Base-by-base conservation (phyloP, 1,139 yeast genomes). In the Candida mesenterica region DNA sequence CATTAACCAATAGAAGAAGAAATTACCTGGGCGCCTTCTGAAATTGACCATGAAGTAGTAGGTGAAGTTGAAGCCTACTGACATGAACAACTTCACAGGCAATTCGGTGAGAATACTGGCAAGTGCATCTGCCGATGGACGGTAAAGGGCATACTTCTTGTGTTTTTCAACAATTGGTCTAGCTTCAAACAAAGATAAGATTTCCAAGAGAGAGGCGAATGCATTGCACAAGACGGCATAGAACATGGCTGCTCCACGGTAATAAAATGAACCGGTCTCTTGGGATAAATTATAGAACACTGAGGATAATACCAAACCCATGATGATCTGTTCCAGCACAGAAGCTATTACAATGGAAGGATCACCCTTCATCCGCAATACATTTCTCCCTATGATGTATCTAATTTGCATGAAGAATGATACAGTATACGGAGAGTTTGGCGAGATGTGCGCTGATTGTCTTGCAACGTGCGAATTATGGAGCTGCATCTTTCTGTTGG, bases 131-230 rank as follows among this genome's bases (percentile, higher is more conserved):
- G 90, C 87, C 37, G 88, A 72, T 5, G 92, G 92, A 42, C 82
- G 86, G 51, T 83, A 84, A 37, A 85, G 59, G 1, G 89, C 87
- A 56, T 77, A 85, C 28, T 78, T 71, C 53, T 81, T 81, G 49
- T 86, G 95, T 53, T 87, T 87, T 57, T 83, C 90, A 19, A 84
- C 84, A 44, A 86, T 76, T 2, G 85, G 80, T 52, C 95, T 77
- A n/a, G 87, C 81, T 50, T 82, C 89, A 44, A 65, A 73, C 37
- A 83, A 61, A 5, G 85, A 62, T 62, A 82, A 73, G 45, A 86
- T 79, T 59, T 86, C 95, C 55, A 85, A 68, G 48, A 84, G 63
- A 14, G 89, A 82, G 14, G 85, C 68, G 59, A 86, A 81, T 12
- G 90, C 87, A 56, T 85, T 84, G 61, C 82, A 84, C 51, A 86